phyloP scores from a whole-genome alignment of 495 filamentous ascomycete species.

The Penicillium canariense region DNA sequence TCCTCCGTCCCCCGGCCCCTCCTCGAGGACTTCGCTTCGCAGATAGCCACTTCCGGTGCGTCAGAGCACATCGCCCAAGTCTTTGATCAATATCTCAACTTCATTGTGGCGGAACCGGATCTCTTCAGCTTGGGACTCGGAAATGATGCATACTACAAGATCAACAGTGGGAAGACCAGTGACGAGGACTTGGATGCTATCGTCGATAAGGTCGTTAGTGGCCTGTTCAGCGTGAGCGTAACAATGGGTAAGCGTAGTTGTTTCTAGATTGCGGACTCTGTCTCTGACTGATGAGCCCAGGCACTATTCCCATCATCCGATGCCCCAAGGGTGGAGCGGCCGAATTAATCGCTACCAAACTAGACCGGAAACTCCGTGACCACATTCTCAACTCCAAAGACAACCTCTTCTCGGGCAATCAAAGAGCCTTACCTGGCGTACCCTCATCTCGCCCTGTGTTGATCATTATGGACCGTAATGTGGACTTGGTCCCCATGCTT shows the following conservation, averaged over 20 bases:
- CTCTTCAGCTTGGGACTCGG: slow-evolving; percentile 89
- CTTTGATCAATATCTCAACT: slow-evolving; percentile 97
- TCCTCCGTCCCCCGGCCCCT: slow-evolving; percentile 89
- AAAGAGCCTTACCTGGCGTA: slow-evolving; percentile 53
- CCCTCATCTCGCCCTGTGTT: slow-evolving; percentile 76
- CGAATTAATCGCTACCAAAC: slow-evolving; percentile 88
- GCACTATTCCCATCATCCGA: slow-evolving; percentile 88
- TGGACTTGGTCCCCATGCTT: slow-evolving; percentile 97
- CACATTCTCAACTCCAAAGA: slow-evolving; percentile 97
- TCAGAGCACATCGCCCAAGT: slow-evolving; percentile 88
- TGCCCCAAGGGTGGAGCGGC: slow-evolving; percentile 90
- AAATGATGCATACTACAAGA: slow-evolving; percentile 87
- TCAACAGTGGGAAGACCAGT: slow-evolving; percentile 89
- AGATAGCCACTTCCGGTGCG: slow-evolving; percentile 79
- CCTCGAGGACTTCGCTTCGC: slow-evolving; percentile 90
- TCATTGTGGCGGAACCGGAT: slow-evolving; percentile 93
- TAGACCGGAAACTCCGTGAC: slow-evolving; percentile 93
- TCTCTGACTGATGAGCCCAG: slow-evolving; percentile 33
- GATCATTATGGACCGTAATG: slow-evolving; percentile 88
- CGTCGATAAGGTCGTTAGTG: slow-evolving; percentile 88
- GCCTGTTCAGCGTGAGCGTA: slow-evolving; percentile 92
- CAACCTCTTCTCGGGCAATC: slow-evolving; percentile 73
- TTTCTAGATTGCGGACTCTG: not conserved
- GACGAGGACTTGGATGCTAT: slow-evolving; percentile 85
- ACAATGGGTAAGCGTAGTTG: slow-evolving; percentile 74